Base-by-base conservation (phyloP, 1,139 yeast genomes). In the Saccharomycopsis hybrid region DNA sequence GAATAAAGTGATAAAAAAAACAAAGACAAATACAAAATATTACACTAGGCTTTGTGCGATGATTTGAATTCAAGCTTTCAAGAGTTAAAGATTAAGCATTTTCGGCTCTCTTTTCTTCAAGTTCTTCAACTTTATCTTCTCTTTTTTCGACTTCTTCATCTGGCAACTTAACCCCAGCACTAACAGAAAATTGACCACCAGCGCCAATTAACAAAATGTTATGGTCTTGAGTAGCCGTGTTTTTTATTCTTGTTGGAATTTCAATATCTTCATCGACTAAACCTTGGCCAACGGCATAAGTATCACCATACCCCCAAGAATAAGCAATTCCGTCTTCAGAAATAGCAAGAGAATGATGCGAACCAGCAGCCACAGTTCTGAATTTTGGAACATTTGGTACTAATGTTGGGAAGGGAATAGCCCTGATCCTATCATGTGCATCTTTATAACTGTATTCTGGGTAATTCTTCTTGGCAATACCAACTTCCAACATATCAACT, bases 291-390 rank as follows among this genome's bases (percentile, higher is more conserved):
- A 92, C 82, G 27, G 95, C 98, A 64, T 87, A 92, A 0, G 96
- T 89, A 57, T 90, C 97, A 45, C 94, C 97, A 64, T 90, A 92
- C 1, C 99, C 99, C 99, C 99, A 92, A 1, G 97, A 78, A 70
- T 82, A 92, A 0, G 82, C 86, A 52, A 85, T 70, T 4, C 99
- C 98, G 58, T 87, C 90, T 36, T 73, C 78, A 5, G 94, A 80
- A 3, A 90, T 76, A 1, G 96, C 97, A 55, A 92, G 69, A 0
- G 95, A 85, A 64, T 92, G 98, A 60, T 92, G 97, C 0, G 96
- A 84, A 0, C 98, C 98, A 46, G 84, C 79, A 4, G 94, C 85
- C 43, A 90, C 72, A 4, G 74, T 65, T 60, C 79, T 83, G 60
- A 85, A 74, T 53, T 71, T 71, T 47, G 87, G 85, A 45, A 79